These are phyloP conservation scores for Pyrenophora seminiperda DNA, from an alignment of 2,329 filamentous ascomycete species.

Conservation along the genomic window DNA sequence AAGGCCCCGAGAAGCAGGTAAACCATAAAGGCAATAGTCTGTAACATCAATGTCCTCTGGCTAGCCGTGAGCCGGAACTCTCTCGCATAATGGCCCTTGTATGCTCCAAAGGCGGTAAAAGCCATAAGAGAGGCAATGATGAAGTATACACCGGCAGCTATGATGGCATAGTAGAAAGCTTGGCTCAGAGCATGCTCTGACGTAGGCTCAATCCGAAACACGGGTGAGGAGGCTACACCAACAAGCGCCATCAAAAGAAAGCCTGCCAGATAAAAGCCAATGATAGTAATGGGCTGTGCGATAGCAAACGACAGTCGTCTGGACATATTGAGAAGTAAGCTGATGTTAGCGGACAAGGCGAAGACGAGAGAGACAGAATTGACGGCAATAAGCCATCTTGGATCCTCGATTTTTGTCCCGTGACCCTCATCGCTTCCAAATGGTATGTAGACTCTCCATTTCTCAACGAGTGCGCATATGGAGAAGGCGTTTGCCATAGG, in stretches of 20 bases:
- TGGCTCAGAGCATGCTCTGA: constrained; percentile 57
- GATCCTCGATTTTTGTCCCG: constrained; percentile 57
- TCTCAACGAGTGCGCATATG: constrained; percentile 60
- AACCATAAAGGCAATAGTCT: constrained; percentile 57
- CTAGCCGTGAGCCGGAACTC: constrained; percentile 62
- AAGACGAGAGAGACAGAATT: constrained; percentile 62
- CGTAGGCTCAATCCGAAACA: constrained; percentile 52
- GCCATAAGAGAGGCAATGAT: constrained; percentile 61
- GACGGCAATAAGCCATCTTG: constrained; percentile 60
- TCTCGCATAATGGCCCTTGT: constrained; percentile 59
- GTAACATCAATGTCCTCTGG: constrained; percentile 62
- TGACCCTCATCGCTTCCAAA: constrained; percentile 52
- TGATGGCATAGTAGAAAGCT: constrained; percentile 65
- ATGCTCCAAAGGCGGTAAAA: constrained; percentile 62
- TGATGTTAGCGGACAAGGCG: constrained; percentile 60
- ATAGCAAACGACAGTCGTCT: constrained; percentile 59
- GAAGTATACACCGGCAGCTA: constrained; percentile 62
- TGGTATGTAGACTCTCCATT: constrained; percentile 61
- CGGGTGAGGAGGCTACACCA: constrained; percentile 51
- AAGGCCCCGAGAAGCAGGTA: constrained; percentile 57
- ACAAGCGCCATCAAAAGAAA: constrained; percentile 60
- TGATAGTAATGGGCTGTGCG: constrained; percentile 64
- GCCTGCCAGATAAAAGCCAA: constrained; percentile 63
- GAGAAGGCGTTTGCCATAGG: constrained; percentile 62
- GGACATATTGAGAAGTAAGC: constrained; percentile 65